Conservation (phyloP, 2,329 filamentous ascomycete genomes). For the Fusarium proliferatum region DNA sequence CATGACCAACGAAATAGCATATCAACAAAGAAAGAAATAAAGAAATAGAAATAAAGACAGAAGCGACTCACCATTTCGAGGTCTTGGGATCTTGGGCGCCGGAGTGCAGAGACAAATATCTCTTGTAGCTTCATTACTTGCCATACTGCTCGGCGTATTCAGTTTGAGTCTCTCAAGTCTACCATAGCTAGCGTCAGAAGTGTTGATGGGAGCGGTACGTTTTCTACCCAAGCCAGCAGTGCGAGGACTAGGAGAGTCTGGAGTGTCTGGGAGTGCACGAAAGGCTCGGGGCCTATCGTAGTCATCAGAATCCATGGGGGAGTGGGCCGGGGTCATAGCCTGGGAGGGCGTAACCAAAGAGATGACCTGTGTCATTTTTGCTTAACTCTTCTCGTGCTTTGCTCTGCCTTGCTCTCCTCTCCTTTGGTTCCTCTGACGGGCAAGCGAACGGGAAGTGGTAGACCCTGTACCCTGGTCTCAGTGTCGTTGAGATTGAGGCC, state of each 20-base stretch:
- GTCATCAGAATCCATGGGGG: conserved; percentile 41
- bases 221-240: conserved; percentile 50
- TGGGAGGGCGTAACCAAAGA: conserved; percentile 43
- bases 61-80: conserved; percentile 65
- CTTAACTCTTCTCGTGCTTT: neutral
- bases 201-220: conserved; percentile 59
- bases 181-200: conserved; percentile 56
- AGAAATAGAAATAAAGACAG: conserved; percentile 16
- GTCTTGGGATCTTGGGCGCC: conserved; percentile 67
- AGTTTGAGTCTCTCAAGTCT: conserved; percentile 47
- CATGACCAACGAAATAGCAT: neutral
- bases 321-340: conserved; percentile 42
- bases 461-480: conserved; percentile 21
- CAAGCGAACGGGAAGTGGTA: conserved; percentile 33
- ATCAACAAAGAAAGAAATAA: conserved; percentile 28
- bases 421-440: conserved; percentile 8
- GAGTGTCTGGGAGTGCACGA: conserved; percentile 34
- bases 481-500: conserved; percentile 10
- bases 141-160: conserved; percentile 45
- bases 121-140: conserved; percentile 47
- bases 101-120: conserved; percentile 69
- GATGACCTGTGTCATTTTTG: conserved; percentile 46
- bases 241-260: conserved; percentile 44
- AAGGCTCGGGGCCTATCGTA: conserved; percentile 35
- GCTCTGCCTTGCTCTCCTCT: neutral